These are phyloP conservation scores for Pseudogymnoascus sp. DNA, from an alignment of 2,329 filamentous ascomycete genomes.

Conservation along the genomic window DNA sequence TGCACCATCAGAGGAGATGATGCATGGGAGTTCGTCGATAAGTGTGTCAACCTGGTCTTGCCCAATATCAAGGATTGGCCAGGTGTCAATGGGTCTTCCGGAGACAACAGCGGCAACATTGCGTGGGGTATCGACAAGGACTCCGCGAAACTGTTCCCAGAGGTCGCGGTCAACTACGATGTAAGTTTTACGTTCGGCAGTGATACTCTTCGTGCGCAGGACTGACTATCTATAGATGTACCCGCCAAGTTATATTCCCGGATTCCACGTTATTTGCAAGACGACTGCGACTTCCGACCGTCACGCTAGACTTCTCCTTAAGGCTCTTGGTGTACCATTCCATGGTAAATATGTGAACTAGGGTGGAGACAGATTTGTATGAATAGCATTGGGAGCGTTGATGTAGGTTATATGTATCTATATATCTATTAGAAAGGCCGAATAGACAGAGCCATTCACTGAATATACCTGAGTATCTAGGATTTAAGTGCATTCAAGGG, in stretches of 20 bases:
- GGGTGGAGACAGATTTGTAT: neutral
- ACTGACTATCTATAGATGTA: constrained; percentile 40
- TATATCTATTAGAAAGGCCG: neutral
- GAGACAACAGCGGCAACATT: constrained; percentile 83
- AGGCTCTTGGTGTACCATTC: constrained; percentile 23
- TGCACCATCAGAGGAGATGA: constrained; percentile 67
- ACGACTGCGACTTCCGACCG: constrained; percentile 25
- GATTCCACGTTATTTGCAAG: constrained; percentile 28
- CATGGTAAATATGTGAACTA: constrained; percentile 24
- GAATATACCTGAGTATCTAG: neutral
- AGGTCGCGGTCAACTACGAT: constrained; percentile 91
- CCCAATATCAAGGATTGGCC: constrained; percentile 95
- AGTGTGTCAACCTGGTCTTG: constrained; percentile 80
- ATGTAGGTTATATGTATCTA: constrained; percentile 12
- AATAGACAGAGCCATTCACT: constrained; percentile 4
- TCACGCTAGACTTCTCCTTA: constrained; percentile 24
- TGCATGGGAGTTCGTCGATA: constrained; percentile 85
- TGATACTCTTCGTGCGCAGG: neutral
- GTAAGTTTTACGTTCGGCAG: constrained; percentile 44
- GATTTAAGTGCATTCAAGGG: neutral
- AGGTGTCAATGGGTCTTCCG: constrained; percentile 64
- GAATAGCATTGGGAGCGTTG: constrained; percentile 8
- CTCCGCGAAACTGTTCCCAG: constrained; percentile 76
- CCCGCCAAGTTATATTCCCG: constrained; percentile 37
- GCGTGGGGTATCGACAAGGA: constrained; percentile 69